Evolutionary conservation across 495 filamentous ascomycete genomes (phyloP).

Genomic region (Cercophora samala): DNA sequence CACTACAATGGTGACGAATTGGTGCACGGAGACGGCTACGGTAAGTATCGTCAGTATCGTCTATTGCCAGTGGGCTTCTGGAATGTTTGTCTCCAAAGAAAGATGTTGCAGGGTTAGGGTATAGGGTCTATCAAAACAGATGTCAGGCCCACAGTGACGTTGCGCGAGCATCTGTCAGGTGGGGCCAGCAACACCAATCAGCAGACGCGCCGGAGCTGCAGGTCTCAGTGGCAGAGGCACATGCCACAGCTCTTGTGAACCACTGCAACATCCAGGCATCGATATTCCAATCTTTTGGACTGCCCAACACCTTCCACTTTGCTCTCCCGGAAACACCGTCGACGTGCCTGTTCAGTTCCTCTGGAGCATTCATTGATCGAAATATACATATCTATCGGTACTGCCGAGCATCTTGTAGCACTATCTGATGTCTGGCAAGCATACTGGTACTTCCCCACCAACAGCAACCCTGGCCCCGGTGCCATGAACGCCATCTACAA

Average conservation of each 20-base stretch:
- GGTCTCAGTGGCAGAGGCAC: conserved; percentile 4
- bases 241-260: conserved; percentile 6
- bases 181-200: not conserved
- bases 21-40: too few species aligned
- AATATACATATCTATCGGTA: not conserved
- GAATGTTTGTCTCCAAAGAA: too few species aligned
- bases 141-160: conserved; percentile 8
- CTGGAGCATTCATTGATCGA: not conserved
- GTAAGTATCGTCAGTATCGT: too few species aligned
- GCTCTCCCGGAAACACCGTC: not conserved
- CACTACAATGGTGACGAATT: too few species aligned
- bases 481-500: not conserved
- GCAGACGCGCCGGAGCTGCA: not conserved
- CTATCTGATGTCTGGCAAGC: not conserved
- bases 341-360: not conserved
- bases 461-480: too few species aligned
- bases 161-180: not conserved
- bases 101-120: too few species aligned
- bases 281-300: not conserved
- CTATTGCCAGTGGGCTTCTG: too few species aligned
- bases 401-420: not conserved
- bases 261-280: conserved; percentile 6
- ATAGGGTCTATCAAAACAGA: not conserved
- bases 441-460: not conserved
- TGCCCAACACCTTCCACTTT: not conserved